phyloP scores from a whole-genome alignment of 2,329 filamentous ascomycete genomes.

The Ophioceras dolichostomum region DNA sequence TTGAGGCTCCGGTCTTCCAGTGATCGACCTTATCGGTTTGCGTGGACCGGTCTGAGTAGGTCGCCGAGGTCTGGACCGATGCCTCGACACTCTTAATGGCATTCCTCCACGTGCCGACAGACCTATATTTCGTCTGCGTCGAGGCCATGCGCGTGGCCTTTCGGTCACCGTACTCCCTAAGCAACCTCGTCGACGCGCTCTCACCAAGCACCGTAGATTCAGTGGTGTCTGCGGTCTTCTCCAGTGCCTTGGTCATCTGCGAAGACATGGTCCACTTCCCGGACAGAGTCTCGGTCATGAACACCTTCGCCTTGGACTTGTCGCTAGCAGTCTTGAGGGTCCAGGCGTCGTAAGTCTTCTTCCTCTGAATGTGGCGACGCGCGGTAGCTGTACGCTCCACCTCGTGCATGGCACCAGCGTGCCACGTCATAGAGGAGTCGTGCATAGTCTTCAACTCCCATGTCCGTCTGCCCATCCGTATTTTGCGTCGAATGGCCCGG shows the following conservation, averaged over 20 bases:
- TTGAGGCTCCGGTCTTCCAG: too few relatives aligned
- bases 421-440: too few relatives aligned
- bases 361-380: slow-evolving; percentile 56
- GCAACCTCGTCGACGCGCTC: neutral
- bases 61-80: too few relatives aligned
- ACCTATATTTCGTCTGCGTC: neutral
- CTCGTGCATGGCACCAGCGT: slow-evolving; percentile 49
- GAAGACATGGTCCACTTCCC: neutral
- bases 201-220: too few relatives aligned
- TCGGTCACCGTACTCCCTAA: neutral
- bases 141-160: neutral
- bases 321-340: slow-evolving; percentile 51
- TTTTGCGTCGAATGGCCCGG: too few relatives aligned
- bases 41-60: too few relatives aligned
- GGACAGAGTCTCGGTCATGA: slow-evolving; percentile 5
- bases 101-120: neutral
- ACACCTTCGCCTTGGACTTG: slow-evolving; percentile 33
- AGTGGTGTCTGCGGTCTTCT: too few relatives aligned
- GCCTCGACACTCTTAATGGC: too few relatives aligned
- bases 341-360: slow-evolving; percentile 59
- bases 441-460: too few relatives aligned
- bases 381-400: slow-evolving; percentile 54
- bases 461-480: too few relatives aligned
- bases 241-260: too few relatives aligned
- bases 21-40: too few relatives aligned